These are phyloP conservation scores for Protomyces arabidopsidicola DNA, from an alignment of 1,139 yeast genomes.

Conservation along the genomic window DNA sequence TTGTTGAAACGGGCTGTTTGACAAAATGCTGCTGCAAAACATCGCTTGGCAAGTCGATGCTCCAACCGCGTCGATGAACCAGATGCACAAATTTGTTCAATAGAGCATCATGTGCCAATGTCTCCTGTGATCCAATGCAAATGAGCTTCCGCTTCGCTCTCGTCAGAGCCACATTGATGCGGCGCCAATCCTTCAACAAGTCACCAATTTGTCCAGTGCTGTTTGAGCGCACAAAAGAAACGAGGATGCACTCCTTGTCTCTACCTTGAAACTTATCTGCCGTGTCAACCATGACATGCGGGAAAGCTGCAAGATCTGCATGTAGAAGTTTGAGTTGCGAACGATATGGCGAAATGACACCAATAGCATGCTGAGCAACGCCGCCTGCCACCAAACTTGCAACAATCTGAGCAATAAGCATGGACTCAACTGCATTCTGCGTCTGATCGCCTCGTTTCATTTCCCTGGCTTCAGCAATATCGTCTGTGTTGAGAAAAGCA, in stretches of 20 bases:
- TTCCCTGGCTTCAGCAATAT: conserved; percentile 55
- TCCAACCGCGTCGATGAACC: conserved; percentile 60
- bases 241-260: conserved; percentile 83
- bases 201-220: conserved; percentile 57
- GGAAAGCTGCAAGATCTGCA: conserved; percentile 43
- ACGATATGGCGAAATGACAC: conserved; percentile 83
- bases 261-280: conserved; percentile 97
- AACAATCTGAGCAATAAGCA: conserved; percentile 57
- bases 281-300: conserved; percentile 69
- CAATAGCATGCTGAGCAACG: conserved; percentile 56
- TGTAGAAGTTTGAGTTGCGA: conserved; percentile 55
- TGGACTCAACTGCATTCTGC: conserved; percentile 69
- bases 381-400: conserved; percentile 59
- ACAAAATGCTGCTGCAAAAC: conserved; percentile 28
- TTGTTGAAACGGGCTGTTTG: neutral
- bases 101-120: conserved; percentile 54
- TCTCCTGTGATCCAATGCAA: conserved; percentile 68
- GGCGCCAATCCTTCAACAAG: conserved; percentile 77
- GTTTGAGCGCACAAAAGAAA: conserved; percentile 83
- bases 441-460: conserved; percentile 57
- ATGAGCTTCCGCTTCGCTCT: conserved; percentile 81
- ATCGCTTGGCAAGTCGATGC: conserved; percentile 49
- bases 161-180: conserved; percentile 91
- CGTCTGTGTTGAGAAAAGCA: conserved; percentile 72
- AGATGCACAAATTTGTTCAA: conserved; percentile 60